Conservation (phyloP, 2,329 filamentous ascomycete species). For the Cucurbitaria berberidis region DNA sequence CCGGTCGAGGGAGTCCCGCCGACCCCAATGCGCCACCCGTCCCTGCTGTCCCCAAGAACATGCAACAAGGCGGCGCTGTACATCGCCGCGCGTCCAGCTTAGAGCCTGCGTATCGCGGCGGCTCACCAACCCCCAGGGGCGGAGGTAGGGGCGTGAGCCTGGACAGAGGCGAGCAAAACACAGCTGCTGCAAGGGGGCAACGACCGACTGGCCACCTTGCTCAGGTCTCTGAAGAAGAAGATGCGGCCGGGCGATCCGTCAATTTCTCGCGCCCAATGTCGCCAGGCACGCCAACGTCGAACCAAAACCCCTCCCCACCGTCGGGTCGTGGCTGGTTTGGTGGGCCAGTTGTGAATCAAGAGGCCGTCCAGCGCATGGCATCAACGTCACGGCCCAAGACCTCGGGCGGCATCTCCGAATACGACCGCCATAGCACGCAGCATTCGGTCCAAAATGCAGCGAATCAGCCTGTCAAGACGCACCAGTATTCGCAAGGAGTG, state of each 20-base stretch:
- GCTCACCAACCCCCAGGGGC: slow-evolving; percentile 50
- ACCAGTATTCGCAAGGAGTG: slow-evolving; percentile 40
- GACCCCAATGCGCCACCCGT: slow-evolving; percentile 71
- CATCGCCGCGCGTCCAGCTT: slow-evolving; percentile 56
- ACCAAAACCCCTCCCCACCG: slow-evolving; percentile 16
- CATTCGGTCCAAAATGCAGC: slow-evolving; percentile 46
- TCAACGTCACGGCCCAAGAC: slow-evolving; percentile 37
- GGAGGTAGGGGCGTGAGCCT: slow-evolving; percentile 49
- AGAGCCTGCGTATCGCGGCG: slow-evolving; percentile 56
- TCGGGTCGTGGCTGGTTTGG: slow-evolving; percentile 48
- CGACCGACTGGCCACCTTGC: slow-evolving; percentile 44
- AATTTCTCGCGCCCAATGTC: slow-evolving; percentile 64
- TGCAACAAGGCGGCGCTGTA: slow-evolving; percentile 34
- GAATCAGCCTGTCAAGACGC: slow-evolving; percentile 51
- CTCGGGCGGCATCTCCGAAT: slow-evolving; percentile 25
- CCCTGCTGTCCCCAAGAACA: slow-evolving; percentile 69
- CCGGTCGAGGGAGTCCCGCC: slow-evolving; percentile 35
- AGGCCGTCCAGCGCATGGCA: slow-evolving; percentile 36
- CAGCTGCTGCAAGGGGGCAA: slow-evolving; percentile 32
- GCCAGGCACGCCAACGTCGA: slow-evolving; percentile 33
- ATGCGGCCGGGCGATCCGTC: slow-evolving; percentile 52
- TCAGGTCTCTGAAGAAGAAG: slow-evolving; percentile 53
- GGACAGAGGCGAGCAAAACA: slow-evolving; percentile 42
- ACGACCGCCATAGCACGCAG: slow-evolving; percentile 32
- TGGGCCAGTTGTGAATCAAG: slow-evolving; percentile 43